Evolutionary conservation across 176 grass and related monocot species (phyloP), one percentile per base, ranked within the genome.

Genomic region (Chloris gayana): DNA sequence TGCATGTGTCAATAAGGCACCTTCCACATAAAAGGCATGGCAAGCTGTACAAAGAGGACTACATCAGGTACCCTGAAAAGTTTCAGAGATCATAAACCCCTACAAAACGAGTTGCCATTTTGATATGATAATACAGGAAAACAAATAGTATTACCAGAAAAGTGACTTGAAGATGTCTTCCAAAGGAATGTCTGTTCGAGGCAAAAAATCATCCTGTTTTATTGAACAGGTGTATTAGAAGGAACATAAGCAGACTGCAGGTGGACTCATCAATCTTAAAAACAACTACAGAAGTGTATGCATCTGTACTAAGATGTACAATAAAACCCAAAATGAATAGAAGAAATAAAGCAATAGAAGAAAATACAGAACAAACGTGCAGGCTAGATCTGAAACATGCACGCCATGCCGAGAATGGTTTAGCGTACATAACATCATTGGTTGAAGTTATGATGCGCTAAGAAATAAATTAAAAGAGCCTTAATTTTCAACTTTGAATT

Each of bases 171-270:
- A 91, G 45, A 95, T 81, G 78, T 98, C 90, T 75, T 98, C 96
- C 81, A 95, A 69, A 64, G 92, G 88, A 91, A 87, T 98, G 76
- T 91, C 90, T 26, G 92, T 95, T 51, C 92, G 90, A 72, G 96
- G 90, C 68, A 98, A 86, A 87, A 98, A 98, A 93, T 98, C 96
- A 70, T 98, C 96, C 96, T 95, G 90, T 73, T 75, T 76, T 73
- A 86, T 13, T 3, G 82, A 79, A 46, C 14, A 47, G 0, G 38
- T 42, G 59, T 26, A 81, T 68, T 29, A 88, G 45, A 75, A 56
- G 58, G 37, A 79, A 33, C 30, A 64, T 64, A 64, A 18, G 27
- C 9, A 32, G 24, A 26, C 27, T 77, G 76, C 77, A 83, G 51
- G 15, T 72, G 56, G 34, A 30, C 8, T 73, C 45, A 29, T 46